Evolutionary conservation across 2,329 filamentous ascomycete genomes (phyloP), one percentile per base, ranked within the genome.

Genomic region (Lachnellula cervina): DNA sequence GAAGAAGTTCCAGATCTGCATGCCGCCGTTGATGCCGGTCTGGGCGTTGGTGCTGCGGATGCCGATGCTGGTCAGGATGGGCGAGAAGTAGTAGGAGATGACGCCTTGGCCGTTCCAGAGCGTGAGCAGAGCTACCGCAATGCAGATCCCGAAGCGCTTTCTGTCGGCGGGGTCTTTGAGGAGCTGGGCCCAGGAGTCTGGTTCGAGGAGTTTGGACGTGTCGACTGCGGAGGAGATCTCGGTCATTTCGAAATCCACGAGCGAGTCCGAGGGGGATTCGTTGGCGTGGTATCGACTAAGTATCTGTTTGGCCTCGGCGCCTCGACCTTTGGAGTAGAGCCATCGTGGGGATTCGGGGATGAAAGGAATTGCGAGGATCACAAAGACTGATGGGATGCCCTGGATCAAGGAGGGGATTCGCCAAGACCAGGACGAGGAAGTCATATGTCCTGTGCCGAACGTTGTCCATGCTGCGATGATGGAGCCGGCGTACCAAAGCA

Each of bases 301-400:
- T 25, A 80, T 62, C 78, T 77, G 8, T 70, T 68, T 58, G 73
- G 77, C 58, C 77, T 75, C 58, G 77, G 73, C 61, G 77, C 73
- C 2, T 78, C 77, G 46, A 71, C 71, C 77, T 57, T 77, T 76
- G 42, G 52, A 54, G 5, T 59, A 71, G 62, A 51, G 77, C 72
- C n/a, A 80, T 37, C 60, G 42, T 2, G 71, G 60, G 63, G 69
- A 55, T 59, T 72, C 70, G 19, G 69, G 68, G n/a, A 71, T 62
- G 35, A 67, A 62, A 59, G 63, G 68, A 53, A 71, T 67, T 47
- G 59, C 56, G 14, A 48, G 25, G 2, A 58, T 50, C 32, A 55
- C 46, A 14, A 59, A 49, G 25, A 55, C 44, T 17, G 49, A 52
- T 2, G 58, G 54, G 17, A 60, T 16, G 5, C 49, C 58, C 55